Evolutionary conservation across 495 filamentous ascomycete species (phyloP).

Genomic region (Penicillium cosmopolitanum): DNA sequence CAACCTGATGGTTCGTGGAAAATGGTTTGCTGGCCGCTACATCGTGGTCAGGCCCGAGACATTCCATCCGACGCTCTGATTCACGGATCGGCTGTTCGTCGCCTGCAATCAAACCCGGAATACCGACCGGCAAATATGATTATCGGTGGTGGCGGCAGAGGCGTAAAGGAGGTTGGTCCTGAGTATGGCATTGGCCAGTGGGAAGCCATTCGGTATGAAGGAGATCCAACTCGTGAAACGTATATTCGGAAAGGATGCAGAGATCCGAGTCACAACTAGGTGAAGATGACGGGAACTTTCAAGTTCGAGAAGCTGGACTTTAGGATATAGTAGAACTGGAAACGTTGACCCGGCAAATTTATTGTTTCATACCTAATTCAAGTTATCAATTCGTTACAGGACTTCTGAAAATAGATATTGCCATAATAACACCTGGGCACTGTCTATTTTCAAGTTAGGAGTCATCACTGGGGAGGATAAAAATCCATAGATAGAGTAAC

Average conservation of each 20-base stretch:
- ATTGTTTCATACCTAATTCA: too few relatives aligned
- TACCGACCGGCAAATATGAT: constrained; percentile 63
- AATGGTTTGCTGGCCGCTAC: constrained; percentile 26
- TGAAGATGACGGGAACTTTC: too few relatives aligned
- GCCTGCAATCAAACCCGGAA: constrained; percentile 59
- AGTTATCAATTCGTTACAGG: too few relatives aligned
- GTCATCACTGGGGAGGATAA: too few relatives aligned
- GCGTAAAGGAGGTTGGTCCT: not conserved
- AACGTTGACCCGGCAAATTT: too few relatives aligned
- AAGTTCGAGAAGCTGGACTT: too few relatives aligned
- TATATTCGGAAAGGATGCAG: constrained; percentile 13
- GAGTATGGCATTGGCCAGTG: constrained; percentile 36
- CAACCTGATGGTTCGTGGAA: constrained; percentile 39
- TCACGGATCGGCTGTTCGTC: constrained; percentile 57
- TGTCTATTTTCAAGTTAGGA: too few relatives aligned
- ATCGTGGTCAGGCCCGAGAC: constrained; percentile 20
- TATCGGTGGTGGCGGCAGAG: not conserved
- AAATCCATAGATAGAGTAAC: too few relatives aligned
- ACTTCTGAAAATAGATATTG: too few relatives aligned
- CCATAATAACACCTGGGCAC: too few relatives aligned
- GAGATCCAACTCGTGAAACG: constrained; percentile 60
- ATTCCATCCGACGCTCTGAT: constrained; percentile 23
- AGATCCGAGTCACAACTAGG: not conserved
- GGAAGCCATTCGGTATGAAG: constrained; percentile 57
- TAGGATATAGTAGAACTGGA: too few relatives aligned